phyloP scores from a whole-genome alignment of 176 grass and related monocot species.

The Ananas comosus region DNA sequence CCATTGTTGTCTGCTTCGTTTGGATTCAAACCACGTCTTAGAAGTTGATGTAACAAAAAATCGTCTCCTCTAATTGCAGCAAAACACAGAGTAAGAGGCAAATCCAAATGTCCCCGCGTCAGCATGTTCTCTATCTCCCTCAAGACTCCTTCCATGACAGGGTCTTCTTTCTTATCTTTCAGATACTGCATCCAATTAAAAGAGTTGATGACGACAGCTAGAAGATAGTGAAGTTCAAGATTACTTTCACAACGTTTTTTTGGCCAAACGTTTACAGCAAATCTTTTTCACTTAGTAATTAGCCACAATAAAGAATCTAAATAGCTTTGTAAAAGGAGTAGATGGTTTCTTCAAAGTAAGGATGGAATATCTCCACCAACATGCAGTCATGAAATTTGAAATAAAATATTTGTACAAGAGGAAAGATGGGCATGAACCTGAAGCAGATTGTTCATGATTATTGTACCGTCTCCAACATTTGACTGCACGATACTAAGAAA shows the following conservation, averaged over 20 bases:
- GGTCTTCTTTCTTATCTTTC: constrained; percentile 45
- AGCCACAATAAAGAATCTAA: neutral
- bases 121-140: constrained; percentile 92
- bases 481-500: constrained; percentile 89
- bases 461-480: constrained; percentile 84
- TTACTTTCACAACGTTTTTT: too few species aligned
- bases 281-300: neutral
- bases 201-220: neutral
- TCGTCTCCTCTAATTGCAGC: constrained; percentile 70
- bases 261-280: neutral
- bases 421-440: constrained; percentile 35
- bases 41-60: constrained; percentile 67
- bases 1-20: constrained; percentile 81
- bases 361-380: neutral
- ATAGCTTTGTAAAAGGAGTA: neutral
- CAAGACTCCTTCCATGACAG: constrained; percentile 45
- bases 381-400: constrained; percentile 4
- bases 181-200: constrained; percentile 42
- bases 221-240: too few species aligned
- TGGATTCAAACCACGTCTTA: constrained; percentile 61
- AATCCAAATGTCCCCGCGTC: constrained; percentile 57
- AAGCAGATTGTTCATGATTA: constrained; percentile 93
- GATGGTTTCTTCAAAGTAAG: neutral
- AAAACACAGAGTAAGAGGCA: constrained; percentile 79
- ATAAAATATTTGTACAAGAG: neutral